Evolutionary conservation across 2,329 filamentous ascomycete genomes (phyloP), one percentile per base, ranked within the genome.

Genomic region (Aspergillus ustus): DNA sequence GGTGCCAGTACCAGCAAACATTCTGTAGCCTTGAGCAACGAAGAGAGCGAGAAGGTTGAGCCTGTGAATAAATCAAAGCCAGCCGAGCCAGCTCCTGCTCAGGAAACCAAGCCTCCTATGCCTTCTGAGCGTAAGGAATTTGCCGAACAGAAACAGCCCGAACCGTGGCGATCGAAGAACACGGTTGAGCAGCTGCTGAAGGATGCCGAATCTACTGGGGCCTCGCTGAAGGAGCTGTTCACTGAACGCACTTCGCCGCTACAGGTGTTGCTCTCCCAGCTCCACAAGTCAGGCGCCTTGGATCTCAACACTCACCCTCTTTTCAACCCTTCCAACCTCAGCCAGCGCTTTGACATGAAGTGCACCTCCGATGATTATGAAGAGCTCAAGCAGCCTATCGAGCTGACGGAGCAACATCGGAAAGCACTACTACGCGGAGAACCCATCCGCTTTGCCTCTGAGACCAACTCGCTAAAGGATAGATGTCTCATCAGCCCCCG

Each of bases 401-500:
- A 79, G 49, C 61, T 82, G 43, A 77, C 75, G 1, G 75, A 79
- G 25, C 77, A 79, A n/a, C 71, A 82, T 57, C 77, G 76, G 25
- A 80, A 76, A 66, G 67, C 72, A 20, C 63, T 81, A 17, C 72
- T 77, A 22, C 75, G 75, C 29, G 80, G 80, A 22, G 73, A 80
- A 61, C 72, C 78, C 4, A 70, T 82, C 44, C 75, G 75, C 28
- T 66, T 81, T 43, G 75, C 77, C 15, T 63, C 69, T 11, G 72
- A 75, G 7, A 72, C 72, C 31, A 70, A 69, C 34, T 66, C 72
- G 45, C 67, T 81, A n/a, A 78, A 81, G 55, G 70, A 75, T 29
- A 74, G 77, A 40, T 78, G 77, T 56, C 67, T 83, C 28, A 78
- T 82, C 56, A 82, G 77, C 11, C 80, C 81, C 13, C 73, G 75